Percentiles rank a stretch among this genome's conserved stretches.
phyloP scores from a whole-genome alignment of 306 rosid genomes.

The Acacia crassicarpa region DNA sequence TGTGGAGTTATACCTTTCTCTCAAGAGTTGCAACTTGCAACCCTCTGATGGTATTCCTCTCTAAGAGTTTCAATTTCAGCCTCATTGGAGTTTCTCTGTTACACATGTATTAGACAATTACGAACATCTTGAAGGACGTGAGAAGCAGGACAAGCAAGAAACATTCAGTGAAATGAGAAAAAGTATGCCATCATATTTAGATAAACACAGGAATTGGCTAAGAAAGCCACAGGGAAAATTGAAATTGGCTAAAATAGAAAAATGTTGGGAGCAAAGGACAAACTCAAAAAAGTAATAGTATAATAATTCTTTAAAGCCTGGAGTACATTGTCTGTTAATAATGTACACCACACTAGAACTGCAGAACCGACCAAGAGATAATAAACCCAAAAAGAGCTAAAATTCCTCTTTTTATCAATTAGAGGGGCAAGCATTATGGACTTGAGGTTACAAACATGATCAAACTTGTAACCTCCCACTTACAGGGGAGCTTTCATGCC shows the following conservation, averaged over 20 bases:
- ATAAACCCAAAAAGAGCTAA: conserved; percentile 12
- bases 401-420: background rate
- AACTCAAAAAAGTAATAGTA: conserved; percentile 6
- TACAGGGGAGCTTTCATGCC: no score
- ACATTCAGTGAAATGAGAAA: background rate
- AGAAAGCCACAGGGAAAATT: background rate
- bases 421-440: no score
- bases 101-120: conserved; percentile 35
- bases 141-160: background rate
- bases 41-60: conserved; percentile 83
- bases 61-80: conserved; percentile 73
- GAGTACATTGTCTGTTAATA: background rate
- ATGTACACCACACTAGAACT: background rate
- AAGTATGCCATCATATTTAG: background rate
- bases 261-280: background rate
- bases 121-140: conserved; percentile 1
- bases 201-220: background rate
- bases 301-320: background rate
- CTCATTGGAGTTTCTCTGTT: conserved; percentile 73
- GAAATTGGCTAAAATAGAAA: no score
- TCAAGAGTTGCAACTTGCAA: conserved; percentile 68
- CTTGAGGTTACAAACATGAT: no score
- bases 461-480: no score
- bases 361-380: background rate
- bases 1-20: conserved; percentile 54